Conservation (phyloP, 768 basidiomycete genomes). For the Mycena capillaripes region DNA sequence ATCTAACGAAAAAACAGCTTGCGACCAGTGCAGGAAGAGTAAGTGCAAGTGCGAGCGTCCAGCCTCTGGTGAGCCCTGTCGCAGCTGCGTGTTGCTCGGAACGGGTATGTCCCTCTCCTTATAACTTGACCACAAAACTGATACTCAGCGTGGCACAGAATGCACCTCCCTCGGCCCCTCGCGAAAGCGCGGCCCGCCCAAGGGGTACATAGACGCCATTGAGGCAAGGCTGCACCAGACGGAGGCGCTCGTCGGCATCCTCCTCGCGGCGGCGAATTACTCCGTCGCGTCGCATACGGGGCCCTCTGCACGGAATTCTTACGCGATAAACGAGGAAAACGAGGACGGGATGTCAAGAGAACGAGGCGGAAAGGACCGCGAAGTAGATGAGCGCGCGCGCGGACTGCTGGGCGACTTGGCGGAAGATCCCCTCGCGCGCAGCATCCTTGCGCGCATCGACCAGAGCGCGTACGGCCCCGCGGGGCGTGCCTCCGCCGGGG, state of each 20-base stretch:
- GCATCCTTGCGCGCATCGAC: conserved; percentile 88
- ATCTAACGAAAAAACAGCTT: conserved; percentile 59
- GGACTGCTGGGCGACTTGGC: conserved; percentile 22
- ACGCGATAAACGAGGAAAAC: conserved; percentile 10
- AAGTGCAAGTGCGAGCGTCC: conserved; percentile 91
- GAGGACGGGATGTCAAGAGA: neutral
- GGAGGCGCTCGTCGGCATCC: conserved; percentile 88
- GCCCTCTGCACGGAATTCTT: neutral
- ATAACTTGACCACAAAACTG: neutral
- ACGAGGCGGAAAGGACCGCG: neutral
- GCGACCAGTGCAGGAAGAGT: conserved; percentile 91
- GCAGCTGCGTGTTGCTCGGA: conserved; percentile 80
- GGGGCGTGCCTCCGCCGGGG: conserved; percentile 62
- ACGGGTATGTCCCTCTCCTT: conserved; percentile 63
- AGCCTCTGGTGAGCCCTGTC: conserved; percentile 73
- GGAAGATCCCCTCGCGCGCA: conserved; percentile 80
- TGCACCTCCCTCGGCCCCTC: conserved; percentile 87
- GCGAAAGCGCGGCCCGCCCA: conserved; percentile 89
- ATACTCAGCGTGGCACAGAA: too few relatives aligned
- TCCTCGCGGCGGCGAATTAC: conserved; percentile 66
- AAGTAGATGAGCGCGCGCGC: conserved; percentile 19
- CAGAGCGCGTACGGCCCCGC: conserved; percentile 83
- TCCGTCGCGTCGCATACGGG: neutral
- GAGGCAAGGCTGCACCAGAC: conserved; percentile 93
- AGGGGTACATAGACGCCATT: conserved; percentile 95